Evolutionary conservation across 345 rosid genomes (phyloP).

Genomic region (Citrus australasica): DNA sequence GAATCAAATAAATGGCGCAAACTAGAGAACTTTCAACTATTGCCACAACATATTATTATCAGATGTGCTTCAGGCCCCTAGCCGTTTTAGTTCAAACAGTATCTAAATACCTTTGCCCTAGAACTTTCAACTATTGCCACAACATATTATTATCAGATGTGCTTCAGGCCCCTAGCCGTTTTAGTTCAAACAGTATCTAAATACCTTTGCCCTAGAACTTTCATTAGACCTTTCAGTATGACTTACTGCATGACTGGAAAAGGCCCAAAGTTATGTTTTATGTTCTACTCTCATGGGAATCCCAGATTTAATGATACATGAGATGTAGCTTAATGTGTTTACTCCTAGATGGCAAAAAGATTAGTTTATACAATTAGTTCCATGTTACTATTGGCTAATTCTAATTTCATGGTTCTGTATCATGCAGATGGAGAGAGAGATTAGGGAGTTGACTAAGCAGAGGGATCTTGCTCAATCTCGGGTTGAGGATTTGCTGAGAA

Average conservation of each 20-base stretch:
- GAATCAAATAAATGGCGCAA: background rate
- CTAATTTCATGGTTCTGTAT: constrained; percentile 20
- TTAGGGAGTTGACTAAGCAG: constrained; percentile 70
- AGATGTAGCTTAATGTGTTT: background rate
- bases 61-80: background rate
- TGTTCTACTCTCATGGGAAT: background rate
- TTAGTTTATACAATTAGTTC: background rate
- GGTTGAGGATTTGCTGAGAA: constrained; percentile 62
- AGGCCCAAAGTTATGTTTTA: background rate
- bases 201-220: background rate
- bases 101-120: background rate
- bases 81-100: background rate
- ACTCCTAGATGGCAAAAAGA: background rate
- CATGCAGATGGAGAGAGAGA: constrained; percentile 84
- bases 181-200: background rate
- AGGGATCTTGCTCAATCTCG: constrained; percentile 86
- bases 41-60: background rate
- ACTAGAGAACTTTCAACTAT: background rate
- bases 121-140: background rate
- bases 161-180: background rate
- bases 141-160: background rate
- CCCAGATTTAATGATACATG: background rate
- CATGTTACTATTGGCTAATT: background rate
- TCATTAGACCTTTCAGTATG: background rate
- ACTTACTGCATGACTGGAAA: background rate